Percentiles rank a stretch among this genome's conserved stretches.
Evolutionary conservation across 148 eudicot genomes (phyloP).

Genomic region (Linanthus parryae): DNA sequence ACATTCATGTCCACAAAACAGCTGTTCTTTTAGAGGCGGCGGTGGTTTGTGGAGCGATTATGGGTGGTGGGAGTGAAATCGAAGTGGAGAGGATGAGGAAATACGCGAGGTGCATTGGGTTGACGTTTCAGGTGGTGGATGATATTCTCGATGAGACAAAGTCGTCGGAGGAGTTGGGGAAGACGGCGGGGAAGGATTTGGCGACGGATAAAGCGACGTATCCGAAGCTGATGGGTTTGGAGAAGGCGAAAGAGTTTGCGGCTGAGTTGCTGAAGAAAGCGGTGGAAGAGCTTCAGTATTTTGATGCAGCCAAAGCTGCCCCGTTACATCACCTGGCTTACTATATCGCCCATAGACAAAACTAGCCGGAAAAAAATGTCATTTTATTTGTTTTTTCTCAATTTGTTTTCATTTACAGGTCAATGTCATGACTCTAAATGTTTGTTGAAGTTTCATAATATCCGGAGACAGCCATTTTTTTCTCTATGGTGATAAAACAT

Average conservation of each 20-base stretch:
- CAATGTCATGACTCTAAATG: too few relatives aligned
- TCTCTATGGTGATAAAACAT: too few relatives aligned
- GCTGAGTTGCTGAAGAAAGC: constrained; percentile 22
- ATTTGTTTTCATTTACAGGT: too few relatives aligned
- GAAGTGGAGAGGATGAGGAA: constrained; percentile 30
- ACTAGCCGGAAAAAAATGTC: neutral
- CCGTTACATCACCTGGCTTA: constrained; percentile 29
- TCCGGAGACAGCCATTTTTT: too few relatives aligned
- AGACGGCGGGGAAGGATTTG: constrained; percentile 36
- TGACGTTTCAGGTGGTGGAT: constrained; percentile 36
- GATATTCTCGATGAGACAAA: constrained; percentile 30
- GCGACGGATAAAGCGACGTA: constrained; percentile 26
- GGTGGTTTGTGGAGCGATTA: constrained; percentile 28
- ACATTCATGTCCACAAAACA: constrained; percentile 35
- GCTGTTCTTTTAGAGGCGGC: constrained; percentile 31
- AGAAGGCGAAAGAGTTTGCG: constrained; percentile 22
- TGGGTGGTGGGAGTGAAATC: constrained; percentile 22
- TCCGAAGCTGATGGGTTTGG: constrained; percentile 36
- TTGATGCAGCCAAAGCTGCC: constrained; percentile 24
- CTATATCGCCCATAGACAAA: constrained; percentile 25
- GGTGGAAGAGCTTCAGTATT: constrained; percentile 21
- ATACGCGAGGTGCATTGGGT: constrained; percentile 29
- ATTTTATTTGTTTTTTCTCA: too few relatives aligned
- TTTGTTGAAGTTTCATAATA: too few relatives aligned
- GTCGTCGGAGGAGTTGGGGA: constrained; percentile 27